phyloP scores from a whole-genome alignment of 2,329 filamentous ascomycete species.

The Neonectria magnoliae region DNA sequence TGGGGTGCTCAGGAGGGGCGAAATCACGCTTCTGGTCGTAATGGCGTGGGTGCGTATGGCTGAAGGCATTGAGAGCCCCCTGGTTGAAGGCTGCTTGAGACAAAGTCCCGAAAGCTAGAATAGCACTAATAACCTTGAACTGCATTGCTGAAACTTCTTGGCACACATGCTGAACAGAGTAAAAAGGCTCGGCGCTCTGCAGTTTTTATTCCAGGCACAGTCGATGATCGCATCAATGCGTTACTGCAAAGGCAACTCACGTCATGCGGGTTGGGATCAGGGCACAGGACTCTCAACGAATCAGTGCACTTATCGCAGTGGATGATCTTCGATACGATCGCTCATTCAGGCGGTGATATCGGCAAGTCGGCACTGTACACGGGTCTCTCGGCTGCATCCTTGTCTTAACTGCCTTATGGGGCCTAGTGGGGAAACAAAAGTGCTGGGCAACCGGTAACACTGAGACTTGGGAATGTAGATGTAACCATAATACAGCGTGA shows the following conservation, averaged over 20 bases:
- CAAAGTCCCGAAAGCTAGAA: constrained; percentile 36
- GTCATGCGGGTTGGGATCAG: constrained; percentile 17
- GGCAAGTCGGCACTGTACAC: constrained; percentile 19
- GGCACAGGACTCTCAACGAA: constrained; percentile 6
- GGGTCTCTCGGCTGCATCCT: not conserved
- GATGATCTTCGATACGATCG: not conserved
- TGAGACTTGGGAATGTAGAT: not conserved
- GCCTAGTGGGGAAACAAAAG: constrained; percentile 24
- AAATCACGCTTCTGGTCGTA: constrained; percentile 26
- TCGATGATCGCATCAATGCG: not conserved
- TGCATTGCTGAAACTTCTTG: constrained; percentile 25
- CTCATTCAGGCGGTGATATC: not conserved
- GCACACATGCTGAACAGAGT: not conserved
- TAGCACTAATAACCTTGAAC: constrained; percentile 32
- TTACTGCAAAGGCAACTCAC: not conserved
- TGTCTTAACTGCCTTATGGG: constrained; percentile 18
- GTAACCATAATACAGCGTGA: not conserved
- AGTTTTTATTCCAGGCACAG: constrained; percentile 1
- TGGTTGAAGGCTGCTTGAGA: constrained; percentile 38
- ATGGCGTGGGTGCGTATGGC: constrained; percentile 19
- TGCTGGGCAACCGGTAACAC: not conserved
- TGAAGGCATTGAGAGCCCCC: constrained; percentile 36
- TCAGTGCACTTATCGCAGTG: not conserved
- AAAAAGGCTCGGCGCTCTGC: not conserved
- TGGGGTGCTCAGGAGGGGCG: constrained; percentile 1